Evolutionary conservation across 352 stramenopile species (phyloP).

Genomic region (Pythium utonaiense): DNA sequence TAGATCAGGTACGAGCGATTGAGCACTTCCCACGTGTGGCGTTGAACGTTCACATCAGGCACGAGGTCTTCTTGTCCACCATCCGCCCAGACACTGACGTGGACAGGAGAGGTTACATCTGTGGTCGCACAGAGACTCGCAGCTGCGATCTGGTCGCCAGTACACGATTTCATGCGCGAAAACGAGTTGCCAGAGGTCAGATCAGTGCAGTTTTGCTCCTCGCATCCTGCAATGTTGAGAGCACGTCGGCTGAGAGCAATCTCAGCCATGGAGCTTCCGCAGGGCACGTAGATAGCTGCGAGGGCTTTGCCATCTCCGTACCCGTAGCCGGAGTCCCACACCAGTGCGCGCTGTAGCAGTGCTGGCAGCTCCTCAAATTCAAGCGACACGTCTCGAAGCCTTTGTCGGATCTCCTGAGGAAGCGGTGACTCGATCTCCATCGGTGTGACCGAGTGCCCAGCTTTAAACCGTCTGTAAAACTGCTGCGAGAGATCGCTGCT

Average conservation of each 20-base stretch:
- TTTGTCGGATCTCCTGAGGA: conserved; percentile 20
- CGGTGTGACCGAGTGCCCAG: conserved; percentile 6
- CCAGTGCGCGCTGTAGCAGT: conserved; percentile 29
- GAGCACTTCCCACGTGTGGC: conserved; percentile 15
- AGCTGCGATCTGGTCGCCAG: conserved; percentile 11
- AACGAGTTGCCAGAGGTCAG: not conserved
- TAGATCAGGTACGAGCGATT: conserved; percentile 22
- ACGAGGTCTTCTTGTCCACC: conserved; percentile 9
- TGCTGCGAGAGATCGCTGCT: conserved; percentile 33
- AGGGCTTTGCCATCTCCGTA: conserved; percentile 17
- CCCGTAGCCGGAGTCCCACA: conserved; percentile 38
- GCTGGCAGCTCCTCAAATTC: conserved; percentile 24
- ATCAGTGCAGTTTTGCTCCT: conserved; percentile 14
- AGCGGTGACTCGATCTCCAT: conserved; percentile 5
- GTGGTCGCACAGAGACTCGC: conserved; percentile 16
- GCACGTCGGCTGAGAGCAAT: conserved; percentile 18
- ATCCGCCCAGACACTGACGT: conserved; percentile 13
- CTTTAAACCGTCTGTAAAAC: conserved; percentile 25
- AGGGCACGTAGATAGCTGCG: conserved; percentile 19
- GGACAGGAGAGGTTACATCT: conserved; percentile 1
- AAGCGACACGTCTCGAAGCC: conserved; percentile 17
- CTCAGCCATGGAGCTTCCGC: conserved; percentile 29
- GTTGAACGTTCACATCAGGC: conserved; percentile 18
- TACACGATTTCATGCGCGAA: conserved; percentile 11
- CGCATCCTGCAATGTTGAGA: conserved; percentile 11